Percentiles rank a stretch among this genome's conserved stretches.
phyloP scores from a whole-genome alignment of 176 grass and related monocot species.

The Raddia distichophylla region DNA sequence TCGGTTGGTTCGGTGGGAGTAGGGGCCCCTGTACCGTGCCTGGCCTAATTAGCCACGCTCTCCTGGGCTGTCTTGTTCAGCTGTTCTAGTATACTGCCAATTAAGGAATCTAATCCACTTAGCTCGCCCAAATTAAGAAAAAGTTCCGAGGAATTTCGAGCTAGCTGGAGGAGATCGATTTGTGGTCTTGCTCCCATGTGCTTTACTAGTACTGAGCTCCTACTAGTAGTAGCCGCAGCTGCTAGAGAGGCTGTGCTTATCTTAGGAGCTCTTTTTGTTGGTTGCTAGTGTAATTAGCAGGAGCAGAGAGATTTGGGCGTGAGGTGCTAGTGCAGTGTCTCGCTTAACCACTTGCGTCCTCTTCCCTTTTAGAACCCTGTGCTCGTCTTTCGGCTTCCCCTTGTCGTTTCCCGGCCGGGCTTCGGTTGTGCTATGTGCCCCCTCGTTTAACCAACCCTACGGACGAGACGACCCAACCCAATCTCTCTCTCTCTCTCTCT shows the following conservation, averaged over 20 bases:
- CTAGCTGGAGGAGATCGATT: not conserved
- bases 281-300: no score
- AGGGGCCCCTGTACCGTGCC: not conserved
- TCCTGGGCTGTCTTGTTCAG: not conserved
- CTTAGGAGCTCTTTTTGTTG: not conserved
- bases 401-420: slow-evolving; percentile 26
- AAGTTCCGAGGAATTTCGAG: not conserved
- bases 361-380: slow-evolving; percentile 10
- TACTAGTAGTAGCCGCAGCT: no score
- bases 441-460: not conserved
- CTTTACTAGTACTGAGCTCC: not conserved
- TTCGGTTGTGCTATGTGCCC: slow-evolving; percentile 23
- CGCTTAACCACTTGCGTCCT: slow-evolving; percentile 6
- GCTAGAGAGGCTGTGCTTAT: not conserved
- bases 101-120: not conserved
- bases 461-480: not conserved
- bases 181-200: not conserved
- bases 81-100: no score
- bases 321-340: not conserved
- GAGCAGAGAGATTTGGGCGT: not conserved
- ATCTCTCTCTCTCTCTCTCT: no score
- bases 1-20: not conserved
- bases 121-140: not conserved
- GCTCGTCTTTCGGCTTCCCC: slow-evolving; percentile 22
- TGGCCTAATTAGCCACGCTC: not conserved